These are phyloP conservation scores for Linum tenue DNA, from an alignment of 345 rosid genomes.

Conservation along the genomic window DNA sequence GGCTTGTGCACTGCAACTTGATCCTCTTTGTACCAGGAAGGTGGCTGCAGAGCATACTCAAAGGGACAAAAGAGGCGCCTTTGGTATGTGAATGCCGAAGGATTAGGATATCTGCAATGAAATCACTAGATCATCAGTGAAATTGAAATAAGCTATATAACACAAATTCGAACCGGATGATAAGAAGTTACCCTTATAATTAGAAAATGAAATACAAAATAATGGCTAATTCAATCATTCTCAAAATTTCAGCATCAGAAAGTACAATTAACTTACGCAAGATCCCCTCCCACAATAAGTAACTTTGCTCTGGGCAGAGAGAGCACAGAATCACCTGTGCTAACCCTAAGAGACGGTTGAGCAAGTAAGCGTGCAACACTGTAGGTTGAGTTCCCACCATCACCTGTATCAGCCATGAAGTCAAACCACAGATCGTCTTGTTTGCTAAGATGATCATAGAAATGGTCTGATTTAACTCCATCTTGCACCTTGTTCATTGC, in stretches of 20 bases:
- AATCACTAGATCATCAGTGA: slow-evolving; percentile 6
- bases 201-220: background rate
- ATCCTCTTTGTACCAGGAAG: slow-evolving; percentile 61
- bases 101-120: slow-evolving; percentile 80
- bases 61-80: slow-evolving; percentile 85
- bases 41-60: slow-evolving; percentile 96
- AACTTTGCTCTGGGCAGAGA: slow-evolving; percentile 61
- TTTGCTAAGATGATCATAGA: slow-evolving; percentile 73
- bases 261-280: slow-evolving; percentile 67
- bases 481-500: slow-evolving; percentile 64
- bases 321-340: slow-evolving; percentile 32
- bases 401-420: slow-evolving; percentile 99
- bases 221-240: background rate
- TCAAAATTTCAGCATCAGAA: background rate
- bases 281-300: slow-evolving; percentile 97
- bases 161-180: background rate
- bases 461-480: slow-evolving; percentile 46
- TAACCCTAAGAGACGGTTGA: slow-evolving; percentile 49
- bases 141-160: background rate
- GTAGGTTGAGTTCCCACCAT: slow-evolving; percentile 96
- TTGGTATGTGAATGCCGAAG: slow-evolving; percentile 82
- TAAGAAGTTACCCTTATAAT: background rate
- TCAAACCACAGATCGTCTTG: slow-evolving; percentile 88
- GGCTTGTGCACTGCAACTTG: slow-evolving; percentile 82
- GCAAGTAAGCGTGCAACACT: slow-evolving; percentile 84